Conservation (phyloP, 2,329 filamentous ascomycete genomes). For the Aureobasidium mangrovei region DNA sequence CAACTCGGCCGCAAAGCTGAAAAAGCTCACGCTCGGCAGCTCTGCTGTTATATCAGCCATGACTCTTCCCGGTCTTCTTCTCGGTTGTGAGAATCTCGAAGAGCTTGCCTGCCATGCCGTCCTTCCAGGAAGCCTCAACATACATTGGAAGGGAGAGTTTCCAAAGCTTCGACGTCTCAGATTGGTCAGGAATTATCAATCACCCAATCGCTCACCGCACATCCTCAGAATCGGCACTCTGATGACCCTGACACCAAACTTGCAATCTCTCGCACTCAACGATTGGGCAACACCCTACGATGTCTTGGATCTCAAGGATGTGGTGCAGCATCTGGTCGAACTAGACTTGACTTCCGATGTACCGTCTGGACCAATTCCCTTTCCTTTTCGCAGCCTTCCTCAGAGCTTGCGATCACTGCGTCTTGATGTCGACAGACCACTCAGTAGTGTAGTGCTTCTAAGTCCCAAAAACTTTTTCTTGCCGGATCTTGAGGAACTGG, state of each 20-base stretch:
- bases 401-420: neutral
- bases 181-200: neutral
- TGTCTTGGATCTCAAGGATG: neutral
- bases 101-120: neutral
- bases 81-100: constrained; percentile 5
- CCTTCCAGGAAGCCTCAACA: neutral
- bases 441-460: neutral
- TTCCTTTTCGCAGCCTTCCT: constrained; percentile 1
- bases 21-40: constrained; percentile 5
- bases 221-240: neutral
- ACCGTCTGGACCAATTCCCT: neutral
- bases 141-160: constrained; percentile 9
- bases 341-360: constrained; percentile 3
- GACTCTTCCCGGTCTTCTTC: neutral
- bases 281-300: constrained; percentile 1
- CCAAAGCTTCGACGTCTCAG: constrained; percentile 5
- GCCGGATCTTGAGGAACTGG: constrained; percentile 9
- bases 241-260: constrained; percentile 1
- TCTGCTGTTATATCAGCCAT: neutral
- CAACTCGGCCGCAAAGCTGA: constrained; percentile 12
- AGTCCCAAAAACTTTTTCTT: constrained; percentile 3
- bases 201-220: neutral
- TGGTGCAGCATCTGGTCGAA: neutral
- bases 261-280: constrained; percentile 8
- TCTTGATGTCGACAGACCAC: neutral